phyloP scores from a whole-genome alignment of 225 moss, liverwort and hornwort genomes.

The Rhytidiadelphus loreus region DNA sequence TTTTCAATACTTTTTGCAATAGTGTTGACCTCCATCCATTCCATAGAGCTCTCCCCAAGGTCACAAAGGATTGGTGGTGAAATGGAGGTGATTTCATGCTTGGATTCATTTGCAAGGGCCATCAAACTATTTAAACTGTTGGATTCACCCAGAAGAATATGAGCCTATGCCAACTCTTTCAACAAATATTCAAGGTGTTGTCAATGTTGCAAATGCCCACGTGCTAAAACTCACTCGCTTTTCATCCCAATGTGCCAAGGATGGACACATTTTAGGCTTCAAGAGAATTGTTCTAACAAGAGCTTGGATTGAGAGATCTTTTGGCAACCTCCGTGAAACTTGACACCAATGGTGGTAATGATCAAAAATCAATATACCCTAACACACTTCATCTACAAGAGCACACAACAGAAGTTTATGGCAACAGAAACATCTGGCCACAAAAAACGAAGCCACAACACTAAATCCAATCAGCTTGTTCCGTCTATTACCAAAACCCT shows the following conservation, averaged over 20 bases:
- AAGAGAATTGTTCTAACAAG: background rate
- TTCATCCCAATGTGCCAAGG: background rate
- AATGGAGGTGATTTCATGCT: accelerated
- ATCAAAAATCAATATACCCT: background rate
- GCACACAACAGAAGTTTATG: background rate
- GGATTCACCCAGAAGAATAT: background rate
- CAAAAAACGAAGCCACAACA: background rate
- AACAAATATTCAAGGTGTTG: too few species aligned
- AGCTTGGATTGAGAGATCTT: background rate
- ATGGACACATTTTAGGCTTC: background rate
- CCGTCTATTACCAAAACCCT: background rate
- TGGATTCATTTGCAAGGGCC: background rate
- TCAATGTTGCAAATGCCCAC: background rate
- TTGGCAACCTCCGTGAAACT: background rate
- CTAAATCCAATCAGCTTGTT: background rate
- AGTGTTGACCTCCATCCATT: background rate
- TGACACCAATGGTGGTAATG: background rate
- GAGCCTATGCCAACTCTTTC: background rate
- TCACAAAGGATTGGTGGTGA: background rate
- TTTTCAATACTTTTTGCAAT: too few species aligned
- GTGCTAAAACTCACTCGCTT: background rate
- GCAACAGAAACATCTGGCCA: background rate
- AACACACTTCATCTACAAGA: background rate
- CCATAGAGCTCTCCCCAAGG: too few species aligned
- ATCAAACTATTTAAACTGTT: background rate